Evolutionary conservation across 2,329 filamentous ascomycete species (phyloP).

Genomic region (Pseudocercospora macadamiae): DNA sequence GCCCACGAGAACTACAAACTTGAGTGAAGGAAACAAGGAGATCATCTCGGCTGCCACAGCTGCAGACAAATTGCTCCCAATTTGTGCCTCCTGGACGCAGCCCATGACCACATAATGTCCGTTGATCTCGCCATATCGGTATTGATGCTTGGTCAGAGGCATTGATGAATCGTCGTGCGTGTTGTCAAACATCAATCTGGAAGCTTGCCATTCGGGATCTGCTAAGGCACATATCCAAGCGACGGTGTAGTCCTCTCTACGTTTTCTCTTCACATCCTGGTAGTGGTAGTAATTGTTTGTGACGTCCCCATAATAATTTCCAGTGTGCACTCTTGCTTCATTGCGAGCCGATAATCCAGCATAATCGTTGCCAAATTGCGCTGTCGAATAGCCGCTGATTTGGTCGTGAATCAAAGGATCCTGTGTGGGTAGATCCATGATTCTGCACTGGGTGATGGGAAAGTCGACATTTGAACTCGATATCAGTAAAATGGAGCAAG

Average conservation of each 20-base stretch:
- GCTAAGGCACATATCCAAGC: slow-evolving; percentile 15
- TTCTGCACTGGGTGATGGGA: too few species aligned
- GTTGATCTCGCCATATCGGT: slow-evolving; percentile 9
- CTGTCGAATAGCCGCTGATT: too few species aligned
- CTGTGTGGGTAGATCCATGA: too few species aligned
- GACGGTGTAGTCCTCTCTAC: slow-evolving; percentile 11
- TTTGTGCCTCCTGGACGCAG: slow-evolving; percentile 5
- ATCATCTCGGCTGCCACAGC: slow-evolving; percentile 28
- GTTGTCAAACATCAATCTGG: slow-evolving; percentile 8
- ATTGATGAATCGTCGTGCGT: slow-evolving; percentile 1
- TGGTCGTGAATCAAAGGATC: too few species aligned
- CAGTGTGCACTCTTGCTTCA: too few species aligned
- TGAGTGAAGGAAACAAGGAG: slow-evolving; percentile 23
- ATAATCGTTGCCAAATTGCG: too few species aligned
- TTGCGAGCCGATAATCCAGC: too few species aligned
- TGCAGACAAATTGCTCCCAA: slow-evolving; percentile 11
- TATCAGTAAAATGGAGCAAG: too few species aligned
- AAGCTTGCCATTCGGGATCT: slow-evolving; percentile 12
- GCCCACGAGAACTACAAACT: slow-evolving; percentile 27
- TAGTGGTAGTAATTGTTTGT: too few species aligned
- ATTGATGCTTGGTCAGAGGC: neutral
- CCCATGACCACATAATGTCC: slow-evolving; percentile 18
- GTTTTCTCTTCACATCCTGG: too few species aligned
- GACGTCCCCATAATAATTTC: too few species aligned
- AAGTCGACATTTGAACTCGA: too few species aligned